Base-by-base conservation (phyloP, 2,329 filamentous ascomycete genomes). In the Lecanosticta acicola region DNA sequence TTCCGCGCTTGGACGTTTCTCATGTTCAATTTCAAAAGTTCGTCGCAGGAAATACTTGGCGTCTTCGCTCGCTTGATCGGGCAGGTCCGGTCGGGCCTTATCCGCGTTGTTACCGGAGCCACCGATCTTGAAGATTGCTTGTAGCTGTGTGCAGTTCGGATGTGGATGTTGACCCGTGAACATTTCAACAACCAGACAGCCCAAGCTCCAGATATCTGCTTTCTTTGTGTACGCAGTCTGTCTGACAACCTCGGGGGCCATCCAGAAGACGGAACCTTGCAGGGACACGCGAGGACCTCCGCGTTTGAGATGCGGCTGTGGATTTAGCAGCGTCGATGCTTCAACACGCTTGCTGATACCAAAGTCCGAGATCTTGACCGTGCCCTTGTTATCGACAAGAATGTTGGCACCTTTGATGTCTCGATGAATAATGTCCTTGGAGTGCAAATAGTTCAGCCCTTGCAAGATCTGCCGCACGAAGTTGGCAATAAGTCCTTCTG, bases 361-460 rank as follows among this genome's bases (percentile, higher is more conserved):
- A 59, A 98, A 98, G 74, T 98, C 93, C 7, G 91, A 97, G 56
- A 98, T 98, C 72, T 98, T 98, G 71, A 98, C 94, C 5, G 87
- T 91, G 48, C 93, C 93, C 70, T 97, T 96, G 75, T 97, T 97
- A 72, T 98, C 93, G 46, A 98, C 93, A 3, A 98, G 81, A 57
- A 98, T 94, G 65, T 98, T 98, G 66, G 93, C 93, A 39, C 93
- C 93, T 73, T 98, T 98, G 78, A 98, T 97, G 64, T 98, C 93
- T 50, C 93, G 85, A 67, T 98, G 93, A 59, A 98, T 97, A 63
- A 98, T 98, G 64, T 96, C 93, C 54, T 84, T 82, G 63, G 84
- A 85, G 71, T 98, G 93, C 13, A 98, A 80, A 66, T 97, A 98
- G 3, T 87, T 90, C 21, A 98, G 78, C 38, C 93, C 93, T 26